Evolutionary conservation across 352 stramenopile species (phyloP).

Genomic region (Globisporangium heterothallicum): DNA sequence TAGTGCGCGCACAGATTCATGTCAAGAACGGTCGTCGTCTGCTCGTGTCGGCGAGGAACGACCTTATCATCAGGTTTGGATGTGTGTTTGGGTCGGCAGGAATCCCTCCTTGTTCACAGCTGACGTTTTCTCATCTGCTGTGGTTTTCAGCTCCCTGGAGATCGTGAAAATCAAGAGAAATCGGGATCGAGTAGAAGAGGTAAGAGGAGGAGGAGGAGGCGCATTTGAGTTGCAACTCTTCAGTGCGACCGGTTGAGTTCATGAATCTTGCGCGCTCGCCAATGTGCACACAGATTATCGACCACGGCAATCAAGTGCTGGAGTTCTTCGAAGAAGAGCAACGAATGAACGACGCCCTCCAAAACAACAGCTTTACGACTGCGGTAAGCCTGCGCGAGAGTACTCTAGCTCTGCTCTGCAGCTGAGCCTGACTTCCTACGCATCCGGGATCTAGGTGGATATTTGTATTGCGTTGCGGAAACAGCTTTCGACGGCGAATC

Average conservation of each 20-base stretch:
- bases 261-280: background rate
- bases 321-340: constrained; percentile 72
- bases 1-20: constrained; percentile 81
- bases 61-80: constrained; percentile 60
- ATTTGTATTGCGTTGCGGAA: constrained; percentile 63
- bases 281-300: constrained; percentile 46
- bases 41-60: constrained; percentile 60
- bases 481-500: constrained; percentile 31
- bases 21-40: constrained; percentile 81
- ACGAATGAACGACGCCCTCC: constrained; percentile 65
- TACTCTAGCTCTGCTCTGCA: too few relatives aligned
- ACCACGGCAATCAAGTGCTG: constrained; percentile 33
- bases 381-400: too few relatives aligned
- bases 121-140: background rate
- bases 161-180: constrained; percentile 84
- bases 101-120: background rate
- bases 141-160: constrained; percentile 49
- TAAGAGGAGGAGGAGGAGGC: too few relatives aligned
- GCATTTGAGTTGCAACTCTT: too few relatives aligned
- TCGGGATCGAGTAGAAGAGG: constrained; percentile 66
- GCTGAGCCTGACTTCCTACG: too few relatives aligned
- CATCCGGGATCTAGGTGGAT: constrained; percentile 53
- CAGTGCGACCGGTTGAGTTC: too few relatives aligned
- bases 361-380: constrained; percentile 59
- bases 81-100: background rate